Base-by-base conservation (phyloP, 2,329 filamentous ascomycete genomes). In the Ascochyta viciae-villosae region DNA sequence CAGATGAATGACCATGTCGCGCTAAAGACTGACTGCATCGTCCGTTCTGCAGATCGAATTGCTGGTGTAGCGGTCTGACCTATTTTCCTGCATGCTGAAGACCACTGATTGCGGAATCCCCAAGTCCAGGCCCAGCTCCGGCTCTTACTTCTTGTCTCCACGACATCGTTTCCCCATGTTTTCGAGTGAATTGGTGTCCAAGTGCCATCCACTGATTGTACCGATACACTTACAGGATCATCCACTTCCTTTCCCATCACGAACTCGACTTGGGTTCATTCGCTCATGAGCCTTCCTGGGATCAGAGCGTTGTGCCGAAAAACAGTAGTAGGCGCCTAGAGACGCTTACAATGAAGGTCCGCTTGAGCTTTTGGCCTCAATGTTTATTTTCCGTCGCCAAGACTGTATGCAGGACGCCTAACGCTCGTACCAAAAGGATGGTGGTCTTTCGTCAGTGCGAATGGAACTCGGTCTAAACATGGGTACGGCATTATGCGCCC, bases 161-260 rank as follows among this genome's bases (percentile, higher is more conserved):
- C 43, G 6, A 44, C 39, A 44, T 57, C 54, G n/a, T 51, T 57
- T 15, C 48, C 48, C 54, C 54, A 57, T 4, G 54, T 57, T 23
- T 16, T 19, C 2, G 46, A 37, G 19, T 12, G 41, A 22, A 7
- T 26, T 2, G 52, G 52, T 13, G 46, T 46, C 35, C 35, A 45
- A 22, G 29, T 8, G 6, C 29, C 52, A 6, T 42, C 35, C 24
- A 46, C 24, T 7, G 41, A 46, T n/a, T 55, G 46, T 29, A 55
- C 29, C 6, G 46, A 50, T 9, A 55, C 31, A 19, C 13, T 44
- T 16, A 37, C 29, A 39, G 35, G 23, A 19, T 46, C 45, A 16
- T 41, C 46, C 9, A 27, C 46, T 31, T 40, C 27, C 40, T 50
- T 50, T 49, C 35, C 52, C 52, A 55, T 55, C n/a, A n/a, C 2